phyloP scores from a whole-genome alignment of 768 basidiomycete genomes.

The Leccinum barrowsii region DNA sequence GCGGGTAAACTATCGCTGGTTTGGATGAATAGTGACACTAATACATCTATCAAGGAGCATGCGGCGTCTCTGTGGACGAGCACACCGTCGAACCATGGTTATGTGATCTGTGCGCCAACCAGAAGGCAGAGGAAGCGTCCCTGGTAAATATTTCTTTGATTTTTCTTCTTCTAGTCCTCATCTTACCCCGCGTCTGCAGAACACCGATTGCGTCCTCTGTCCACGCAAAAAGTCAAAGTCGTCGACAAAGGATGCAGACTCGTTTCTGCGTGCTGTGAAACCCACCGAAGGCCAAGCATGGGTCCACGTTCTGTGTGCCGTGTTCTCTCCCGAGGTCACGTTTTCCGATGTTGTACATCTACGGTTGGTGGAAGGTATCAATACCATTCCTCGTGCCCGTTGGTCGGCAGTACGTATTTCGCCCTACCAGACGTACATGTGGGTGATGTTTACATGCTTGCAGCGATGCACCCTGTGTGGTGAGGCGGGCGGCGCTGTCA shows the following conservation, averaged over 20 bases:
- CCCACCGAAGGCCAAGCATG: constrained; percentile 93
- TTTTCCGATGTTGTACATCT: constrained; percentile 75
- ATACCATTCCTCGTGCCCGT: constrained; percentile 61
- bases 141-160: constrained; percentile 44
- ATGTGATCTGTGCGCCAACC: constrained; percentile 86
- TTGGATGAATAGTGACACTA: neutral
- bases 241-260: constrained; percentile 49
- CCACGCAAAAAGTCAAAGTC: constrained; percentile 44
- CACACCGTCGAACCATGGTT: constrained; percentile 69
- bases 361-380: constrained; percentile 83
- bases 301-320: constrained; percentile 87
- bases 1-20: constrained; percentile 46
- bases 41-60: constrained; percentile 44
- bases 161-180: neutral
- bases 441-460: constrained; percentile 9
- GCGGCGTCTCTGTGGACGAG: constrained; percentile 67
- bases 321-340: constrained; percentile 80
- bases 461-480: constrained; percentile 79
- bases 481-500: constrained; percentile 68
- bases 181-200: constrained; percentile 40
- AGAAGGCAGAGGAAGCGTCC: constrained; percentile 77
- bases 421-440: neutral
- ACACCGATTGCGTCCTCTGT: constrained; percentile 82
- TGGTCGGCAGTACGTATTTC: constrained; percentile 65
- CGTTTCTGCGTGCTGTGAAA: constrained; percentile 74